Evolutionary conservation across 148 eudicot genomes (phyloP), one percentile per base, ranked within the genome.

Genomic region (Cornus suecica): DNA sequence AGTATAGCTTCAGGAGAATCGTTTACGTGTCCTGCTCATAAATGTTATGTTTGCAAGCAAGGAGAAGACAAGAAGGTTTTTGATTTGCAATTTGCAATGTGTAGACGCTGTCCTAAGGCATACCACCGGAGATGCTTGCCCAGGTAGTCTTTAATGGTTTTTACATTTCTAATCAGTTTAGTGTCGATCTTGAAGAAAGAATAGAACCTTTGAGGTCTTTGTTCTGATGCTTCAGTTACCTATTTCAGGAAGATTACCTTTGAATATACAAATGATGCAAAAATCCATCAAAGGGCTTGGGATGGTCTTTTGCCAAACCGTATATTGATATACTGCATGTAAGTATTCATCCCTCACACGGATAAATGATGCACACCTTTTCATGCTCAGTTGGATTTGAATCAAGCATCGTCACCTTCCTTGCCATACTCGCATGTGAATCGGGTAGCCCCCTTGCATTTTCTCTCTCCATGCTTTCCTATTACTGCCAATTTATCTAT

Each of bases 51-150:
- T 29, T 94, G 97, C 78, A 80, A 83, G 75, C 81, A 81, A 78
- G 84, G 82, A 24, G 98, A 94, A 83, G 82, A 88, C 54, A 83
- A 86, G 76, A 75, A 80, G 32, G 75, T 71, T 67, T 48, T 31
- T 61, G 89, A 86, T 10, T 76, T 90, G 86, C 92, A 91, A 78
- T 94, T 91, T 85, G 97, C 97, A 29, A 67, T 88, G 51, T 94
- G 98, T 73, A 86, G 98, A 72, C 98, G 97, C 70, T 94, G 98
- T 80, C 98, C 98, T 11, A 88, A 86, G 81, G 84, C 93, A 73
- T 94, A 90, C 81, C 97, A 94, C 70, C 77, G 93, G 64, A 87
- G 90, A 83, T 94, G 98, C 87, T 86, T 94, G 66, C 98, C 98
- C 67, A 86, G 89, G 98, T 91, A 75, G 71, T 64, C 51, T 54